Conservation (phyloP, 495 filamentous ascomycete genomes). For the Rostrohypoxylon terebratum region DNA sequence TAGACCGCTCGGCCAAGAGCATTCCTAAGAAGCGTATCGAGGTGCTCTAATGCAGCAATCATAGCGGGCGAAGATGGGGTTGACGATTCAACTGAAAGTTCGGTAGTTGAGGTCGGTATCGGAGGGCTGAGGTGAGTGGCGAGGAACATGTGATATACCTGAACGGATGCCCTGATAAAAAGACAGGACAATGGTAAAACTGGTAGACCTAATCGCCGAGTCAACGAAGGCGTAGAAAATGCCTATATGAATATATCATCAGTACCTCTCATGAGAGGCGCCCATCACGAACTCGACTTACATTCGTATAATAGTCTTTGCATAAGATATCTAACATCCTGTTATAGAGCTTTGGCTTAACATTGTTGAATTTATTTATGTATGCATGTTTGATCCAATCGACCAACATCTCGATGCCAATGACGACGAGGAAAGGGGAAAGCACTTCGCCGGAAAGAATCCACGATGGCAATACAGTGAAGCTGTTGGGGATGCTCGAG, state of each 20-base stretch:
- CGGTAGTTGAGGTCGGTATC: conserved; percentile 75
- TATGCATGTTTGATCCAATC: conserved; percentile 98
- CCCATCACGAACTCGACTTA: conserved; percentile 50
- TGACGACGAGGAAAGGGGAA: conserved; percentile 89
- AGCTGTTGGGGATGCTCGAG: conserved; percentile 83
- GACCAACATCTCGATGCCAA: conserved; percentile 96
- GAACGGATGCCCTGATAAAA: conserved; percentile 92
- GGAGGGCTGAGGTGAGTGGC: conserved; percentile 83
- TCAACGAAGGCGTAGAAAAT: conserved; percentile 85
- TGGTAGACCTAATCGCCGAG: conserved; percentile 88
- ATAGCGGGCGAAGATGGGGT: conserved; percentile 72
- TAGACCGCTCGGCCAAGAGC: conserved; percentile 76
- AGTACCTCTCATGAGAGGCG: conserved; percentile 13
- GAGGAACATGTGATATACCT: conserved; percentile 99
- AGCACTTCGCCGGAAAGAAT: conserved; percentile 81
- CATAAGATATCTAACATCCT: conserved; percentile 92
- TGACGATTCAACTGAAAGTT: conserved; percentile 65
- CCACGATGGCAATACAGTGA: conserved; percentile 89
- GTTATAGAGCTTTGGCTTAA: conserved; percentile 86
- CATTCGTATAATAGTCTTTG: conserved; percentile 97
- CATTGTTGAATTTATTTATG: conserved; percentile 98
- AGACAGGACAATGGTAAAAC: conserved; percentile 93
- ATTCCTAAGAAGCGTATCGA: conserved; percentile 78
- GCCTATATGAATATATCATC: conserved; percentile 62
- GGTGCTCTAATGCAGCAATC: conserved; percentile 75